Conservation (phyloP, 441 rosid species). For the Adansonia rubrostipa region DNA sequence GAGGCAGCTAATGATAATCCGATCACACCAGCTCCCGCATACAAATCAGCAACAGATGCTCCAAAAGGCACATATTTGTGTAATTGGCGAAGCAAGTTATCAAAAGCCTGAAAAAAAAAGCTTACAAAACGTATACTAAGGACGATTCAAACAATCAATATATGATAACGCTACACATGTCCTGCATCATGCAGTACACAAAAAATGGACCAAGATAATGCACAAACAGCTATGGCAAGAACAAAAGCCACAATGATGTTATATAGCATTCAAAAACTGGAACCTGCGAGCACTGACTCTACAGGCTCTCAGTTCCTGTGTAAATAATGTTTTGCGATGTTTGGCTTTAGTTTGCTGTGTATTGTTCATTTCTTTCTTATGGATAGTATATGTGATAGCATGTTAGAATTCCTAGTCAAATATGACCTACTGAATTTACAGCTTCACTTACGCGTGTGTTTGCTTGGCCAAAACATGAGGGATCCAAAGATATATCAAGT, state of each 20-base stretch:
- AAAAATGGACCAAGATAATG: background rate
- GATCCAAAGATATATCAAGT: constrained; percentile 83
- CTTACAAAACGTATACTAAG: background rate
- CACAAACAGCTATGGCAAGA: background rate
- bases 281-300: background rate
- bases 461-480: constrained; percentile 97
- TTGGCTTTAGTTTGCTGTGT: background rate
- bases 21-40: constrained; percentile 97
- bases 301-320: background rate
- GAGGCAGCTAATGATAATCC: constrained; percentile 87
- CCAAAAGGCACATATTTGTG: constrained; percentile 84
- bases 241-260: background rate
- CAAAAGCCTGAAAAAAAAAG: constrained; percentile 73
- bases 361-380: constrained; percentile 3
- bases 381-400: background rate
- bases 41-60: constrained; percentile 89
- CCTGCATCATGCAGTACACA: constrained; percentile 3
- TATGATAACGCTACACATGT: background rate
- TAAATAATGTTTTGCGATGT: background rate
- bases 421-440: background rate
- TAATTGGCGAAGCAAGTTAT: constrained; percentile 75
- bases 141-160: constrained; percentile 10
- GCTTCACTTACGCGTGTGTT: constrained; percentile 61
- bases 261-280: constrained; percentile 3
- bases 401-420: background rate